A percentile compares a stretch with the other conserved stretches of the same genome.
phyloP scores from a whole-genome alignment of 257 asterid genomes.

The Solanum acaule region DNA sequence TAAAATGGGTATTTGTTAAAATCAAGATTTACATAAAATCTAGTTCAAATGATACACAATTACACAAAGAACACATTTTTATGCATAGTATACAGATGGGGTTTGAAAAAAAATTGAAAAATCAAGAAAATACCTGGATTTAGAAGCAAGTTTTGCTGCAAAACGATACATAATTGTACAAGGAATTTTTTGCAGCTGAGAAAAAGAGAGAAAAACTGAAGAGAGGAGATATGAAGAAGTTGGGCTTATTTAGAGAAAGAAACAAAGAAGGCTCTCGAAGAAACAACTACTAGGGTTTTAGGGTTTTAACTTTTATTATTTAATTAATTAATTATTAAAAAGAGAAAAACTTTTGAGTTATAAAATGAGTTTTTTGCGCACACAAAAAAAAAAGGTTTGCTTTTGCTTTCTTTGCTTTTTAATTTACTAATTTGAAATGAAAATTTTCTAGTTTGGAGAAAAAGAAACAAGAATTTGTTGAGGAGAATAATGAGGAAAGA shows the following conservation, averaged over 20 bases:
- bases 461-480: neutral
- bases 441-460: neutral
- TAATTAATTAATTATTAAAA: neutral
- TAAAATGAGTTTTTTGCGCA: neutral
- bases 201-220: neutral
- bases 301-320: neutral
- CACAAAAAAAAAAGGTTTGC: neutral
- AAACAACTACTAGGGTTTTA: constrained; percentile 4
- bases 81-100: neutral
- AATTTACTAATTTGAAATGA: neutral
- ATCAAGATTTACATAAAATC: neutral
- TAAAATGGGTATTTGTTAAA: neutral
- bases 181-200: neutral
- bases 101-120: neutral
- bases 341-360: neutral
- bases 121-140: constrained; percentile 10
- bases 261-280: neutral
- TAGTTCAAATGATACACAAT: neutral
- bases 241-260: neutral
- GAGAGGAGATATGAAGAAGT: neutral
- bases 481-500: neutral
- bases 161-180: constrained; percentile 15
- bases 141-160: constrained; percentile 28
- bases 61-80: neutral
- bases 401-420: neutral